A percentile compares a stretch with the other conserved stretches of the same genome.
Evolutionary conservation across 352 stramenopile genomes (phyloP).

Genomic region (Phytophthora tentaculata): DNA sequence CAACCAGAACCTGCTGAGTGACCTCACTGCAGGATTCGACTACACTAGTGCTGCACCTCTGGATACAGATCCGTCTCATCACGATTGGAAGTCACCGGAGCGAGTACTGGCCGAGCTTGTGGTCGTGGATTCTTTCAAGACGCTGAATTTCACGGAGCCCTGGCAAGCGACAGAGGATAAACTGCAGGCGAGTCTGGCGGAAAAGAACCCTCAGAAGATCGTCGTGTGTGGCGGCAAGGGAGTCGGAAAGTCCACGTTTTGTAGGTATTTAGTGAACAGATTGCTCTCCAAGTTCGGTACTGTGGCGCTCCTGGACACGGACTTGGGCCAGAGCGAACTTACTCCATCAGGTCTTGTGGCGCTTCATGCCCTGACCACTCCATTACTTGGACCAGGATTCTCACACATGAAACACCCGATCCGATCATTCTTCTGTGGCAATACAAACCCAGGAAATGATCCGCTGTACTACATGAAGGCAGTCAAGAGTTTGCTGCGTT

Average conservation of each 20-base stretch:
- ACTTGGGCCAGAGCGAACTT: slow-evolving; percentile 96
- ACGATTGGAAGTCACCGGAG: slow-evolving; percentile 59
- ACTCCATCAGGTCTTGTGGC: slow-evolving; percentile 93
- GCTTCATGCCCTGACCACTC: slow-evolving; percentile 87
- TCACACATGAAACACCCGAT: slow-evolving; percentile 88
- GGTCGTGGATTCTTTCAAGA: slow-evolving; percentile 65
- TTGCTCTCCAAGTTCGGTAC: slow-evolving; percentile 73
- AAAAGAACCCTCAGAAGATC: slow-evolving; percentile 55
- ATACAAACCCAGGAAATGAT: slow-evolving; percentile 76
- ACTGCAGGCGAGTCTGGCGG: slow-evolving; percentile 50
- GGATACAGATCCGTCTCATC: slow-evolving; percentile 22
- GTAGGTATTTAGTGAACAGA: slow-evolving; percentile 93
- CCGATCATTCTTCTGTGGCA: slow-evolving; percentile 78
- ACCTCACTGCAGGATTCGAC: slow-evolving; percentile 27
- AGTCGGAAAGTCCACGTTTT: slow-evolving; percentile 96
- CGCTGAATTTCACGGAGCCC: slow-evolving; percentile 63
- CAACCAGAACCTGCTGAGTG: slow-evolving; percentile 34
- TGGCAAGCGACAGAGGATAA: slow-evolving; percentile 59
- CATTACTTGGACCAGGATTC: slow-evolving; percentile 92
- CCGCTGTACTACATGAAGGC: slow-evolving; percentile 79
- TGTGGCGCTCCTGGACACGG: slow-evolving; percentile 95
- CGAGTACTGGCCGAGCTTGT: slow-evolving; percentile 63
- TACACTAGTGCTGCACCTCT: slow-evolving; percentile 13
- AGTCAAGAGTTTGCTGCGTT: slow-evolving; percentile 68
- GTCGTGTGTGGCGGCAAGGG: slow-evolving; percentile 95